Base-by-base conservation (phyloP, 768 basidiomycete species). In the Ramaria sp. region DNA sequence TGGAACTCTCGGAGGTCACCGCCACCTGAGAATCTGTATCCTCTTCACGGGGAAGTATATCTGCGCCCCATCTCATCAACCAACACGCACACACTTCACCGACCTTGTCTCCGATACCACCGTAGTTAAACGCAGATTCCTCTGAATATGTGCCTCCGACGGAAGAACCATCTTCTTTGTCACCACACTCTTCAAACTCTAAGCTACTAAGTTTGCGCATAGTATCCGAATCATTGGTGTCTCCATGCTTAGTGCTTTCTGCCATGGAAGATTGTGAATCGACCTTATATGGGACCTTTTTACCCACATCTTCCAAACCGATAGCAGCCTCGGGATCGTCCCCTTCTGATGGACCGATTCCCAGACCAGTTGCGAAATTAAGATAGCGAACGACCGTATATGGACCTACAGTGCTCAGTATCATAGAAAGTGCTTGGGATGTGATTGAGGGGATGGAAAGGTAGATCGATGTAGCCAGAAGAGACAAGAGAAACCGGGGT, bases 61-160 rank as follows among this genome's bases (percentile, higher is more conserved):
- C 92, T 12, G 69, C 64, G 0, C 83, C 88, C 93, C 93, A 97
- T 42, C 88, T 74, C 0, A 83, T 76, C 16, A 96, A 72, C 91
- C 92, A 97, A 65, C 86, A 89, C 2, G 79, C 78, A 60, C 85
- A 84, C 0, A 89, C 85, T 67, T 95, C 91, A 12, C 93, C 93
- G 54, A 96, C 88, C 70, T 90, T 94, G 67, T 91, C 81, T 0
- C 87, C 87, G 9, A 92, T 74, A n/a, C 79, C 75, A n/a, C 92
- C 93, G 62, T 96, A 95, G 63, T 82, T 76, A 61, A 82, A 86
- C 34, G 70, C 70, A 1, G 76, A 73, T 13, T 62, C 59, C 20
- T 56, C 62, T 5, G 55, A 52, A 15, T 30, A 36, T 16, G 30
- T 32, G 38, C 44, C 27, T 8, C 15, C 22, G 22, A 50, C 37